Evolutionary conservation across 192 early-diverging fungal species (phyloP), one percentile per base, ranked within the genome.

Genomic region (Coemansia sp.): DNA sequence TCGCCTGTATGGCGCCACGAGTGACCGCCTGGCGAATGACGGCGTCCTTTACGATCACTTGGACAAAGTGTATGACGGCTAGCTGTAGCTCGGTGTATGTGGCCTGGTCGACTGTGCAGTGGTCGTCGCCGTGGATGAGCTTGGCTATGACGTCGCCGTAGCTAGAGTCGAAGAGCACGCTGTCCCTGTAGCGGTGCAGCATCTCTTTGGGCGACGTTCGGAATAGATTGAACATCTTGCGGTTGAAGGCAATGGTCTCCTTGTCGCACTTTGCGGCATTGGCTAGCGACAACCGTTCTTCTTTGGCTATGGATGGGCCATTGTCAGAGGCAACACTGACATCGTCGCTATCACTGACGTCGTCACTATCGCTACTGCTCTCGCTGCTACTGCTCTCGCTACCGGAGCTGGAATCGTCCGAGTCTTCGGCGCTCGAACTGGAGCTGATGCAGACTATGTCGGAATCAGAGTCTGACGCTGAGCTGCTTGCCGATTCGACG

Each of bases 131-230:
- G 17, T 34, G 31, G 45, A 46, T 37, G 56, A 72, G 21, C 59
- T 44, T 41, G 21, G 64, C 57, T 13, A 72, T 41, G n/a, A 72
- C 46, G 10, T 37, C 36, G 37, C 37, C 56, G 39, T 39, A 72
- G 37, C 36, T 24, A 11, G 24, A 17, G 31, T 72, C 37, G 29
- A 72, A 66, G 16, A 62, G 17, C 42, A 34, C 46, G 19, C 16
- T 13, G n/a, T 29, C 24, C 7, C 3, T 44, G 60, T 39, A 39
- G 36, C 7, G 36, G 36, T 21, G 10, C 11, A 62, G 19, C 24
- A 17, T 21, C 2, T 31, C 42, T 29, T 33, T 33, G 27, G 31
- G 13, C 33, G 1, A 13, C 57, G 40, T 33, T 29, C 33, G 14
- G 29, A 56, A 17, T 31, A 56, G 27, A 31, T 56, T 56, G 53